Conservation (phyloP, 2,329 filamentous ascomycete species). For the Lachnellula occidentalis region DNA sequence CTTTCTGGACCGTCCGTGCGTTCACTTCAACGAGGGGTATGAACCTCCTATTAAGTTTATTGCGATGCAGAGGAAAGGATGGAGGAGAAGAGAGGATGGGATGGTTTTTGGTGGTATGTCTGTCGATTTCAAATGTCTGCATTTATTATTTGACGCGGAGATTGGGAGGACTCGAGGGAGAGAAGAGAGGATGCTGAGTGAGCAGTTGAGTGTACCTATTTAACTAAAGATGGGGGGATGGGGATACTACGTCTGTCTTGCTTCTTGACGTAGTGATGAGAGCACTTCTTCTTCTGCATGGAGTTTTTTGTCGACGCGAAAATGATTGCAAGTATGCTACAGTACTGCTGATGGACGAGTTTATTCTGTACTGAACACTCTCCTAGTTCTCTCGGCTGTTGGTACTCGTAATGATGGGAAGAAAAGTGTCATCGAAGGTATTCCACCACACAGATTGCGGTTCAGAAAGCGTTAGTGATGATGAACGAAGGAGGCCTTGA, state of each 20-base stretch:
- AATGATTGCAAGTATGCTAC: conserved; percentile 10
- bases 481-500: conserved; percentile 11
- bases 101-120: conserved; percentile 3
- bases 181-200: no score
- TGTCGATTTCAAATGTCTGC: background rate
- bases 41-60: conserved; percentile 13
- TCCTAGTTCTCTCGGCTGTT: conserved; percentile 20
- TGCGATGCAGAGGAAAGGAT: conserved; percentile 22
- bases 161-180: no score
- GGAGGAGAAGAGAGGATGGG: conserved; percentile 17
- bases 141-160: no score
- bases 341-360: conserved; percentile 21
- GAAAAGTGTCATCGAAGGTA: conserved; percentile 21
- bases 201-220: background rate
- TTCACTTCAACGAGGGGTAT: conserved; percentile 15
- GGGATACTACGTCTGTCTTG: conserved; percentile 7
- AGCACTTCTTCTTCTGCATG: background rate
- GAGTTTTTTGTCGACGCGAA: background rate
- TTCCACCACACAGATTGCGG: conserved; percentile 24
- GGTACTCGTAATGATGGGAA: conserved; percentile 17
- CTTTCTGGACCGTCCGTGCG: background rate
- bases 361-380: conserved; percentile 15
- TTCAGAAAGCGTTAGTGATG: conserved; percentile 7
- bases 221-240: conserved; percentile 12
- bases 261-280: background rate